Base-by-base conservation (phyloP, 1,284 basidiomycete species). In the Malassezia vespertilionis region DNA sequence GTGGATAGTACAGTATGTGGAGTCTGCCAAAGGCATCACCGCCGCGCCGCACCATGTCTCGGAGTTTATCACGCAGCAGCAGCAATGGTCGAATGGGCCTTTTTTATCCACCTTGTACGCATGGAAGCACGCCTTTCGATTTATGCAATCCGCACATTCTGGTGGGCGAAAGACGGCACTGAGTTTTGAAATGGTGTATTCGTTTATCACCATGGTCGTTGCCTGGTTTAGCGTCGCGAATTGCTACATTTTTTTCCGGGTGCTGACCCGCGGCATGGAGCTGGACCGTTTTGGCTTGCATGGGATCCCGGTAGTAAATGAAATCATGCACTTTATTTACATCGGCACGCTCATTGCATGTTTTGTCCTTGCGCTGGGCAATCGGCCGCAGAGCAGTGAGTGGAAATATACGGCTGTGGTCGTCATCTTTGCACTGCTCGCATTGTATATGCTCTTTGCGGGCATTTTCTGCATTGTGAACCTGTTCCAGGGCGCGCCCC, bases 331-430 rank as follows among this genome's bases (percentile, higher is more conserved):
- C 82, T 95, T 89, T 69, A 73, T 82, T 24, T 83, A 93, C 76
- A 79, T 82, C 3, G 85, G 84, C 2, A 79, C 87, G 28, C 78
- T 95, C 14, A 78, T 90, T 14, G 82, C 84, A 0, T 85, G 82
- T 60, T 95, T 97, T 76, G 76, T 96, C 15, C 85, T 97, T 70
- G 85, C 87, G 0, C 90, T 97, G 84, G 91, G 93, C 4, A 97
- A 96, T 71, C 82, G 88, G 54, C 91, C 91, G 1, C 80, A 82
- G 72, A 83, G 86, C 79, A 86, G 85, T 1, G 79, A 79, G 56
- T 82, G 80, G 77, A 93, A 93, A 75, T 95, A 93, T 73, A 82
- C 81, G 62, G 74, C 81, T 3, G 81, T 82, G 0, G 81, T 86
- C 7, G 79, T 84, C 42, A 75, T 84, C 47, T 80, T 93, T 54